phyloP scores from a whole-genome alignment of 1,284 basidiomycete species.

The Jaminaea rosea region DNA sequence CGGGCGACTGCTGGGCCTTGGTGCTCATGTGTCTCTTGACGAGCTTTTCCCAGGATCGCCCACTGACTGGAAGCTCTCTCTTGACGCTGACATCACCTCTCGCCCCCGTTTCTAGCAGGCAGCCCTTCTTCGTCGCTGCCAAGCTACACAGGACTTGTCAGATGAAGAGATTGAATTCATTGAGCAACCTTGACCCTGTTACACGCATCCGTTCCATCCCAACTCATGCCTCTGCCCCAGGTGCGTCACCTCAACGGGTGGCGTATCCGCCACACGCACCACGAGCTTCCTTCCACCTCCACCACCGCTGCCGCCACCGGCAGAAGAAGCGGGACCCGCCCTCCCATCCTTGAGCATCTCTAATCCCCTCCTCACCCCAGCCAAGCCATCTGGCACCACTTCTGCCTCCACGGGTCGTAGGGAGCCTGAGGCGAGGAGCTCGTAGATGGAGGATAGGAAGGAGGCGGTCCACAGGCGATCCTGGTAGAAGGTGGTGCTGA shows the following conservation, averaged over 20 bases:
- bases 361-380: constrained; percentile 28
- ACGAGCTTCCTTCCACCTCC: constrained; percentile 37
- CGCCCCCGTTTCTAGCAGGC: too few species aligned
- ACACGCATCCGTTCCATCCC: constrained; percentile 34
- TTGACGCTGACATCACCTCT: too few species aligned
- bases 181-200: too few species aligned
- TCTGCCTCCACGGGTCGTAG: constrained; percentile 19
- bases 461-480: constrained; percentile 13
- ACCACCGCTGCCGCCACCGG: too few species aligned
- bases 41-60: too few species aligned
- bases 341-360: constrained; percentile 26
- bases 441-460: constrained; percentile 7
- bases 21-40: too few species aligned
- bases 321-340: too few species aligned
- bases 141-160: too few species aligned
- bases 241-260: constrained; percentile 26
- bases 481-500: constrained; percentile 35
- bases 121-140: too few species aligned
- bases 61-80: too few species aligned
- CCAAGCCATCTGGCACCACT: constrained; percentile 26
- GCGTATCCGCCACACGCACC: constrained; percentile 24
- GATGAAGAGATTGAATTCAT: too few species aligned
- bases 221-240: constrained; percentile 26
- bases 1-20: too few species aligned
- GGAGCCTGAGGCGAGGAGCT: constrained; percentile 6